These are phyloP conservation scores for Myxozyma monticola DNA, from an alignment of 805 yeast genomes.

Conservation along the genomic window DNA sequence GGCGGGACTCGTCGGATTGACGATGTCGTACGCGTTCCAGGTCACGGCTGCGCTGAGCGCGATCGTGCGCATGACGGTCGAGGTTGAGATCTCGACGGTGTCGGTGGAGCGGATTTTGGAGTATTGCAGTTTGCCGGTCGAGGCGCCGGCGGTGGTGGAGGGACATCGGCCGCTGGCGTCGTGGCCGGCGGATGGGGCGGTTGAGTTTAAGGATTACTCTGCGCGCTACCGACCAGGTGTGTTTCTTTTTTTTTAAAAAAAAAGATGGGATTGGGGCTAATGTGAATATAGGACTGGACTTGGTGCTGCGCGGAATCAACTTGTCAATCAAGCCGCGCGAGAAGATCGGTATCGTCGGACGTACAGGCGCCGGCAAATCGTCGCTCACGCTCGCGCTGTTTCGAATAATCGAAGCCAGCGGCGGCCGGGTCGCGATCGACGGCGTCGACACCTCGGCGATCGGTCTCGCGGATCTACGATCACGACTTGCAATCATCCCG, in stretches of 20 bases:
- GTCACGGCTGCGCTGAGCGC: constrained; percentile 89
- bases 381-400: constrained; percentile 81
- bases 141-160: constrained; percentile 73
- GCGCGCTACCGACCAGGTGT: constrained; percentile 73
- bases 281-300: too few relatives aligned
- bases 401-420: constrained; percentile 76
- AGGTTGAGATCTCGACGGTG: constrained; percentile 94
- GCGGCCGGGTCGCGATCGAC: constrained; percentile 73
- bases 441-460: constrained; percentile 61
- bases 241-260: too few relatives aligned
- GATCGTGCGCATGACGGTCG: constrained; percentile 98
- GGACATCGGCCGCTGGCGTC: constrained; percentile 60
- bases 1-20: constrained; percentile 93
- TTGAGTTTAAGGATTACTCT: constrained; percentile 70
- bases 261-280: too few relatives aligned
- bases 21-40: constrained; percentile 89
- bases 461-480: constrained; percentile 77
- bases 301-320: constrained; percentile 68
- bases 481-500: constrained; percentile 79
- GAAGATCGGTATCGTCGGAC: constrained; percentile 92
- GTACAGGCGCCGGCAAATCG: constrained; percentile 96
- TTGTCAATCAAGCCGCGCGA: constrained; percentile 69
- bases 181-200: constrained; percentile 76
- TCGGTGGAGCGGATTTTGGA: constrained; percentile 93
- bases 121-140: constrained; percentile 70